Percentiles rank a stretch among this genome's conserved stretches.
These are phyloP conservation scores for Passalora sequoiae DNA, from an alignment of 2,329 filamentous ascomycete genomes.

Conservation along the genomic window DNA sequence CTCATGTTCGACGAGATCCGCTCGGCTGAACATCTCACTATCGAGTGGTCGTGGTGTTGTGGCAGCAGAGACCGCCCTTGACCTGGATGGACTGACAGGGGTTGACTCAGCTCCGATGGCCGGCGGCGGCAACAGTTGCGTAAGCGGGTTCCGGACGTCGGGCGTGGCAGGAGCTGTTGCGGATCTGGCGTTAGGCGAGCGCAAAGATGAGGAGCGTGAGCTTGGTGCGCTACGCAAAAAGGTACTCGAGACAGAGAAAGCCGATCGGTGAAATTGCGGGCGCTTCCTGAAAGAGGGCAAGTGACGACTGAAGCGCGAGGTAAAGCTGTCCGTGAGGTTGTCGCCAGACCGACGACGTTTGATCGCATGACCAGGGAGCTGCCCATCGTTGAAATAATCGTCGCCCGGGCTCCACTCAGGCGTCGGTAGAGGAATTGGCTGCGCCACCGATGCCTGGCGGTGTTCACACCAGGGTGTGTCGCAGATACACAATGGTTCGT, in stretches of 20 bases:
- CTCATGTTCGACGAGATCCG: conserved; percentile 49
- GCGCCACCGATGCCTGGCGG: conserved; percentile 27
- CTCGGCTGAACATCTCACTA: conserved; percentile 32
- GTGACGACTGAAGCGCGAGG: conserved; percentile 56
- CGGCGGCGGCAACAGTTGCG: not conserved
- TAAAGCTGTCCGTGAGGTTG: conserved; percentile 57
- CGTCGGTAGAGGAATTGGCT: conserved; percentile 6
- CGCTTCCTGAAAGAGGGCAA: conserved; percentile 49
- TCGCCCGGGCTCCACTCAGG: conserved; percentile 36
- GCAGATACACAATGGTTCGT: conserved; percentile 62
- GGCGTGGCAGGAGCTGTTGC: conserved; percentile 36
- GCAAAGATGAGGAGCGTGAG: conserved; percentile 59
- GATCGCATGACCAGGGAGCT: conserved; percentile 47
- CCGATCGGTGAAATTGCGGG: conserved; percentile 48
- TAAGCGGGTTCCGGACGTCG: conserved; percentile 33
- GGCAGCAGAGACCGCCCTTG: conserved; percentile 13
- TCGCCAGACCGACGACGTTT: conserved; percentile 59
- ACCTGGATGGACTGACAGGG: conserved; percentile 15
- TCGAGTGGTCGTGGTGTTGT: conserved; percentile 15
- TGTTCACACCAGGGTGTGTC: conserved; percentile 58
- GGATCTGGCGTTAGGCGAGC: conserved; percentile 68
- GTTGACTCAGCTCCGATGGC: not conserved
- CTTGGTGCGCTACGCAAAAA: conserved; percentile 32
- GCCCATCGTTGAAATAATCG: conserved; percentile 58
- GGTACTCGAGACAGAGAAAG: conserved; percentile 22